Evolutionary conservation across 176 grass and related monocot genomes (phyloP), one percentile per base, ranked within the genome.

Genomic region (Juncus effusus): DNA sequence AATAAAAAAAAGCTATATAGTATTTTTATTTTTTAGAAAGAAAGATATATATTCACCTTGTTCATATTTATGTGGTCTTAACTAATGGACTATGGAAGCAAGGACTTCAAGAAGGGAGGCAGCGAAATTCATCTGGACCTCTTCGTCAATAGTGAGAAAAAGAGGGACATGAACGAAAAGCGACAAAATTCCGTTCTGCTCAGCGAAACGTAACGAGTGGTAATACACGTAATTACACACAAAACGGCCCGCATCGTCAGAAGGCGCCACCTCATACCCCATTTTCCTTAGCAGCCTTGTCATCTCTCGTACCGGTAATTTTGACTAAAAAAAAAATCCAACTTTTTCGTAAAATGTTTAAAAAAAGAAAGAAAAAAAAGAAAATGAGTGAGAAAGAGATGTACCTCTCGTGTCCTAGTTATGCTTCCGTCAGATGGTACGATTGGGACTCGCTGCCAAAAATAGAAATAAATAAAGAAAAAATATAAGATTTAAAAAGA

Each of bases 211-310:
- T 69, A 97, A 88, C 3, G 93, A 97, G 53, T 86, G 88, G 67
- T 97, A 97, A 64, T 97, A 97, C 68, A 92, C 85, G 38, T 86
- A 97, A 67, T 97, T 97, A 80, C 93, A 97, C 38, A 97, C 88
- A 16, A 92, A 97, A 49, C 88, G 72, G 14, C 82, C 93, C n/a
- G 93, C 88, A 1, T 97, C 93, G 53, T 92, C 80, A 42, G 93
- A 97, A 42, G 77, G 75, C 70, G 81, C 60, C 42, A 89, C 93
- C 38, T 97, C 93, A 40, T 97, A 89, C 57, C 88, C 93, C 50
- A 81, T 92, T 72, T 84, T 92, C 8, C 70, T 62, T 16, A 97
- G 79, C 58, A 80, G 63, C 56, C 81, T 97, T 4, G 85, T 71
- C 63, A 97, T 73, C 40, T 92, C 82, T 12, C 56, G 82, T 54